Evolutionary conservation across 306 rosid genomes (phyloP).

Genomic region (Luffa aegyptiaca): DNA sequence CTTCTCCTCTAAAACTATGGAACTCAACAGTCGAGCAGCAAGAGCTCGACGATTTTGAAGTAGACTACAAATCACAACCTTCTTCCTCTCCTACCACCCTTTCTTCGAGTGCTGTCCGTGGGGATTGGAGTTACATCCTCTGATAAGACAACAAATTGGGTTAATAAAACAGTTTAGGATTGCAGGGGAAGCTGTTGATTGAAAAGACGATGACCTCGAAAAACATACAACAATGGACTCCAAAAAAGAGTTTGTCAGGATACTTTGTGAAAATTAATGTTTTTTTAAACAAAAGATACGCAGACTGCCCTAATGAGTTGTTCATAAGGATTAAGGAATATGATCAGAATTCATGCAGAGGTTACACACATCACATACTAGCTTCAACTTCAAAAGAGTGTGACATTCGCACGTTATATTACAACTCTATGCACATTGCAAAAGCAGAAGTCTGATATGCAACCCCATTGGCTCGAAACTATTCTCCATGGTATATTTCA

Average conservation of each 20-base stretch:
- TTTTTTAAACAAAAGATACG: too few relatives aligned
- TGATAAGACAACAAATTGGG: not conserved
- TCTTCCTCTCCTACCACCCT: conserved; percentile 47
- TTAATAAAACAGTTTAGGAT: not conserved
- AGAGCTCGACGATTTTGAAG: not conserved
- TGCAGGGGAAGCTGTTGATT: not conserved
- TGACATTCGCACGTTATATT: not conserved
- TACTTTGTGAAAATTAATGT: too few relatives aligned
- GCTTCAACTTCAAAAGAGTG: not conserved
- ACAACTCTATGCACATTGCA: not conserved
- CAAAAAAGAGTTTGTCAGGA: too few relatives aligned
- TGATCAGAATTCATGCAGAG: not conserved
- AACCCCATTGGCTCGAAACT: too few relatives aligned
- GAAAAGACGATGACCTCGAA: not conserved
- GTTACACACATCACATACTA: not conserved
- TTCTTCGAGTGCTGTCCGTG: conserved; percentile 33
- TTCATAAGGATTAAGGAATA: not conserved
- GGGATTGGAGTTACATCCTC: conserved; percentile 50
- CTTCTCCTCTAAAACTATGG: not conserved
- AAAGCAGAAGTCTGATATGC: too few relatives aligned
- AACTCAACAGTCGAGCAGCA: not conserved
- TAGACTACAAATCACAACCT: conserved; percentile 18
- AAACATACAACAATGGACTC: too few relatives aligned
- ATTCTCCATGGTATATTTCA: too few relatives aligned
- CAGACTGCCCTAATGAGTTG: not conserved